Percentiles rank a stretch among this genome's conserved stretches.
Evolutionary conservation across 352 stramenopile species (phyloP).

Genomic region (Pythium dissimile): DNA sequence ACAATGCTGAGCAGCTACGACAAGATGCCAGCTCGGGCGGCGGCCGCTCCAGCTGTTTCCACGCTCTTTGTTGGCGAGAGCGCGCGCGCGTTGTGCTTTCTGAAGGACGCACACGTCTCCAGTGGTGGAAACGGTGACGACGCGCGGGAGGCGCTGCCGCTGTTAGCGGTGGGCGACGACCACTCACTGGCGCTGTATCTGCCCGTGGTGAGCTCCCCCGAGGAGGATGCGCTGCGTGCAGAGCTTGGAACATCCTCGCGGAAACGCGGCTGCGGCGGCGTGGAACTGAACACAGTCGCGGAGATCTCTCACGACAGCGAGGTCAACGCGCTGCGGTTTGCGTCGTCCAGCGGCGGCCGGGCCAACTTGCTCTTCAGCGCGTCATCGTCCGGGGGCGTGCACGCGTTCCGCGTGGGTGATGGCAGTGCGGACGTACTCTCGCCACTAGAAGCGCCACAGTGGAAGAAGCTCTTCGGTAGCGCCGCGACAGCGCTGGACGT

Average conservation of each 20-base stretch:
- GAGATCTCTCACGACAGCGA: slow-evolving; percentile 50
- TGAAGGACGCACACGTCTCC: slow-evolving; percentile 45
- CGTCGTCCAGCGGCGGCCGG: slow-evolving; percentile 24
- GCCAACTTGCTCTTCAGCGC: slow-evolving; percentile 60
- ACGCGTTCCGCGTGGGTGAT: slow-evolving; percentile 39
- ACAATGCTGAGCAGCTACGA: slow-evolving; percentile 29
- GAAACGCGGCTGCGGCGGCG: not conserved
- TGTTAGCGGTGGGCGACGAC: slow-evolving; percentile 51
- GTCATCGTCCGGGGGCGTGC: slow-evolving; percentile 49
- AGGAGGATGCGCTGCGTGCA: slow-evolving; percentile 40
- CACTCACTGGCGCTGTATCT: slow-evolving; percentile 56
- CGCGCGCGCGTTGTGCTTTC: slow-evolving; percentile 52
- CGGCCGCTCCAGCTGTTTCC: slow-evolving; percentile 20
- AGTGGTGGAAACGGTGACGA: not conserved
- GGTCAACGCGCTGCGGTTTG: slow-evolving; percentile 62
- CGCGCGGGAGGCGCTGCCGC: slow-evolving; percentile 29
- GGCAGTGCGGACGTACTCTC: not conserved
- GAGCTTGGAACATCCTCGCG: slow-evolving; percentile 18
- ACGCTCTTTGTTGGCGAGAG: slow-evolving; percentile 71
- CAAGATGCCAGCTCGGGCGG: not conserved
- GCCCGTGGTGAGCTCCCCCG: slow-evolving; percentile 36
- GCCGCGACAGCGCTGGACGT: slow-evolving; percentile 55
- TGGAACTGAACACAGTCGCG: slow-evolving; percentile 47
- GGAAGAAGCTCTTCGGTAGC: slow-evolving; percentile 45
- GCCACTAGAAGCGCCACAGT: slow-evolving; percentile 45